Conservation (phyloP, 2,329 filamentous ascomycete species). For the Ophioceras dolichostomum region DNA sequence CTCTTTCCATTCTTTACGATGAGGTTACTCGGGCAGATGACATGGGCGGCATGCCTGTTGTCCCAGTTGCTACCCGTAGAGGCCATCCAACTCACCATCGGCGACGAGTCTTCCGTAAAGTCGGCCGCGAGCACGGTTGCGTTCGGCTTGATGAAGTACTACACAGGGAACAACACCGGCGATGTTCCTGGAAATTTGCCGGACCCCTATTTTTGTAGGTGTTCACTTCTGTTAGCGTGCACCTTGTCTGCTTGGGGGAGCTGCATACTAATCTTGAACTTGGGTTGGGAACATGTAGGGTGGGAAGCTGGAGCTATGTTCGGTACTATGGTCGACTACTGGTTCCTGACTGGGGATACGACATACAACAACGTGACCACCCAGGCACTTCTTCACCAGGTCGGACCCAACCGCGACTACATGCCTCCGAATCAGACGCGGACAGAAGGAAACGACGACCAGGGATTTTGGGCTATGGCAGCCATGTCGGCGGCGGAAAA, state of each 20-base stretch:
- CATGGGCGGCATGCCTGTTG: constrained; percentile 1
- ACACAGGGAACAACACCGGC: constrained; percentile 46
- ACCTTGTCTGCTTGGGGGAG: no score
- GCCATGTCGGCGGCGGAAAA: constrained; percentile 69
- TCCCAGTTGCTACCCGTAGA: constrained; percentile 8
- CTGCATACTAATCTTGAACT: no score
- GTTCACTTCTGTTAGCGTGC: no score
- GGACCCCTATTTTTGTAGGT: constrained; percentile 51
- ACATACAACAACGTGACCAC: constrained; percentile 49
- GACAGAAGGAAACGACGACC: constrained; percentile 59
- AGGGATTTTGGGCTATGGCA: constrained; percentile 78
- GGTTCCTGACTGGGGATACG: constrained; percentile 54
- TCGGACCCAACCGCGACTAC: constrained; percentile 44
- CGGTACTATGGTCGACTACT: constrained; percentile 60
- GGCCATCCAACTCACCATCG: constrained; percentile 12
- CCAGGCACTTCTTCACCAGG: constrained; percentile 49
- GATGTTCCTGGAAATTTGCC: constrained; percentile 46
- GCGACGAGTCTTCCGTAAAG: constrained; percentile 36
- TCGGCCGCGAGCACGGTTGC: constrained; percentile 31
- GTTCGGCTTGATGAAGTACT: constrained; percentile 26
- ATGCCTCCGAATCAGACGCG: constrained; percentile 56
- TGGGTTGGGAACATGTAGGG: constrained; percentile 32
- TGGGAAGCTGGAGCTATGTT: constrained; percentile 68
- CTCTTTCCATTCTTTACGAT: not conserved
- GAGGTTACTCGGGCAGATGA: not conserved